These are phyloP conservation scores for Fusarium sp. DNA, from an alignment of 2,329 filamentous ascomycete genomes.

Conservation along the genomic window DNA sequence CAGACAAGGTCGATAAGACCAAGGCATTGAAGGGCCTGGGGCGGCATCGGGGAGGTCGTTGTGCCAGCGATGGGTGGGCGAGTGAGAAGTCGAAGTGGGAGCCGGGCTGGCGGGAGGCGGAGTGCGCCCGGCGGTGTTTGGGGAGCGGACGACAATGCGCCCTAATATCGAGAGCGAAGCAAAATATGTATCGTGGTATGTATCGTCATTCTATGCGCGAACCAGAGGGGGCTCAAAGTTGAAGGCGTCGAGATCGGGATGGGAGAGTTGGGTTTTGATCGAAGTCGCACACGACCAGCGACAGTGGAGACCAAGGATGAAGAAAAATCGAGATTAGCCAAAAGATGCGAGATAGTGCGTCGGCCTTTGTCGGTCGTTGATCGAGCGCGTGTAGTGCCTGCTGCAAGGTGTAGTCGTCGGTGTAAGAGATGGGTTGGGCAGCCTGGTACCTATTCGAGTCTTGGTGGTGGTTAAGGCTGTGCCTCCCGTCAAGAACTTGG, in stretches of 20 bases:
- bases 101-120: neutral
- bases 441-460: neutral
- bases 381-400: neutral
- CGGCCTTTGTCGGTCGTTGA: slow-evolving; percentile 8
- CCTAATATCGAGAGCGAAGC: slow-evolving; percentile 19
- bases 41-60: slow-evolving; percentile 37
- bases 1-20: slow-evolving; percentile 55
- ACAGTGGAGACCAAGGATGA: neutral
- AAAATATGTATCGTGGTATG: slow-evolving; percentile 9
- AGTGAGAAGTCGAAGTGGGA: neutral
- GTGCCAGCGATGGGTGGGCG: slow-evolving; percentile 1
- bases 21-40: slow-evolving; percentile 42
- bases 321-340: slow-evolving; percentile 7
- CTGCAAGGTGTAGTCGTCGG: slow-evolving; percentile 4
- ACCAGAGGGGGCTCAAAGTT: slow-evolving; percentile 5
- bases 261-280: slow-evolving; percentile 9
- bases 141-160: slow-evolving; percentile 6
- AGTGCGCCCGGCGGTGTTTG: neutral
- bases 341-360: slow-evolving; percentile 22
- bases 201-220: slow-evolving; percentile 38
- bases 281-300: slow-evolving; percentile 25
- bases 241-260: neutral
- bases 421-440: neutral
- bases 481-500: slow-evolving; percentile 2
- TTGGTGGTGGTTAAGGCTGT: slow-evolving; percentile 4